phyloP scores from a whole-genome alignment of 1,284 basidiomycete genomes.

The Macrocystidia cucumis region DNA sequence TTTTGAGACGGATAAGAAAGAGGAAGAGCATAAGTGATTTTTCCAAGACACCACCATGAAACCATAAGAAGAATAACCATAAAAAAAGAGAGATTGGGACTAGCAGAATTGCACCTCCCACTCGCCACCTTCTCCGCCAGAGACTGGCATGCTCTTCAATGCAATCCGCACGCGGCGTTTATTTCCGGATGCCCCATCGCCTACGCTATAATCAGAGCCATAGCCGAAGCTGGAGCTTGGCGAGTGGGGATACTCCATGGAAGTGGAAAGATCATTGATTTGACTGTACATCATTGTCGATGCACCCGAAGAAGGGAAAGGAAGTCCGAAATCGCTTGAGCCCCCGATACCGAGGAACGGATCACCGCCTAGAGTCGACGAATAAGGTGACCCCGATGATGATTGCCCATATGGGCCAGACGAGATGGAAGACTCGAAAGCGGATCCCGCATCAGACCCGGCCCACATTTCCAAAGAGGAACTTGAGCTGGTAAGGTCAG shows the following conservation, averaged over 20 bases:
- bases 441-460: constrained; percentile 13
- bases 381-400: constrained; percentile 16
- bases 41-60: too few species aligned
- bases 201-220: constrained; percentile 30
- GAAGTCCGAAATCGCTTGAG: constrained; percentile 29
- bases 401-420: constrained; percentile 13
- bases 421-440: constrained; percentile 16
- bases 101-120: constrained; percentile 68
- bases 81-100: too few species aligned
- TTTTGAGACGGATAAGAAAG: too few species aligned
- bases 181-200: constrained; percentile 21
- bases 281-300: constrained; percentile 21
- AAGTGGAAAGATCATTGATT: constrained; percentile 18
- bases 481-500: constrained; percentile 18
- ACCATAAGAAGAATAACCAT: too few species aligned
- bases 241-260: constrained; percentile 18
- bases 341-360: constrained; percentile 50
- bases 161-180: constrained; percentile 54
- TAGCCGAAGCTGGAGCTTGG: constrained; percentile 27
- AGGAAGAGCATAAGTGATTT: too few species aligned
- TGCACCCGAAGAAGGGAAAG: constrained; percentile 23
- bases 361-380: constrained; percentile 25
- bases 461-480: constrained; percentile 19
- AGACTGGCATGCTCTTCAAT: constrained; percentile 50
- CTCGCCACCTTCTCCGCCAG: constrained; percentile 58